Conservation (phyloP, 2,329 filamentous ascomycete species). For the Exophiala phaeomuriformis region DNA sequence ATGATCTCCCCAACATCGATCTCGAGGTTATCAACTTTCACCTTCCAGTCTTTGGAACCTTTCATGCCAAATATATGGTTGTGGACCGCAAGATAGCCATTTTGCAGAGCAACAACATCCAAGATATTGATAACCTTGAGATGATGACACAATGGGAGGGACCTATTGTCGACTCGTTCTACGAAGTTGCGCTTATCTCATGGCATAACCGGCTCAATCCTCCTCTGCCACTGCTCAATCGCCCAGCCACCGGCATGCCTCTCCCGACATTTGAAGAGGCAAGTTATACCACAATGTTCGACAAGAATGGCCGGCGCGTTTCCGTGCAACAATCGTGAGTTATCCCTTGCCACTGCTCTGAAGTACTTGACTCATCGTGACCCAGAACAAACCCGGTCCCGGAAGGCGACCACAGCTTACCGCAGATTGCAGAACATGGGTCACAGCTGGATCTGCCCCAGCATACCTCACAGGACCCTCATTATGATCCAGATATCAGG, state of each 20-base stretch:
- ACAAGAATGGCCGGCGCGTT: conserved; percentile 15
- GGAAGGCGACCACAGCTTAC: conserved; percentile 12
- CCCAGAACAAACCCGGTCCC: conserved; percentile 8
- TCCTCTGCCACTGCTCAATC: conserved; percentile 49
- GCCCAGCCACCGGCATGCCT: conserved; percentile 38
- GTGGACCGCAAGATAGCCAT: conserved; percentile 65
- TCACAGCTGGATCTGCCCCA: conserved; percentile 39
- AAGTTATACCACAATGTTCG: conserved; percentile 21
- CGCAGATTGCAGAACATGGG: conserved; percentile 17
- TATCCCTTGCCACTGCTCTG: neutral
- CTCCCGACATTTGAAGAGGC: conserved; percentile 25
- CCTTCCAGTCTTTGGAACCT: conserved; percentile 61
- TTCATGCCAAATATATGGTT: conserved; percentile 71
- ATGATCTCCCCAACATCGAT: conserved; percentile 65
- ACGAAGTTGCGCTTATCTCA: conserved; percentile 65
- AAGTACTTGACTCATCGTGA: conserved; percentile 5
- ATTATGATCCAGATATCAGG: conserved; percentile 57
- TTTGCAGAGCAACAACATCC: conserved; percentile 71
- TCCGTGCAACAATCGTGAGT: conserved; percentile 17
- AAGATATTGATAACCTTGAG: conserved; percentile 71
- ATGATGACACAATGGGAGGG: conserved; percentile 74
- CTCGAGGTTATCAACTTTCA: conserved; percentile 69
- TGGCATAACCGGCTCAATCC: conserved; percentile 61
- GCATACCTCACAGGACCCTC: conserved; percentile 52
- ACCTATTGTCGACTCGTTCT: conserved; percentile 66